A percentile compares a stretch with the other conserved stretches of the same genome.
Conservation (phyloP, 192 early-diverging fungal species). For the Endogone sp. region DNA sequence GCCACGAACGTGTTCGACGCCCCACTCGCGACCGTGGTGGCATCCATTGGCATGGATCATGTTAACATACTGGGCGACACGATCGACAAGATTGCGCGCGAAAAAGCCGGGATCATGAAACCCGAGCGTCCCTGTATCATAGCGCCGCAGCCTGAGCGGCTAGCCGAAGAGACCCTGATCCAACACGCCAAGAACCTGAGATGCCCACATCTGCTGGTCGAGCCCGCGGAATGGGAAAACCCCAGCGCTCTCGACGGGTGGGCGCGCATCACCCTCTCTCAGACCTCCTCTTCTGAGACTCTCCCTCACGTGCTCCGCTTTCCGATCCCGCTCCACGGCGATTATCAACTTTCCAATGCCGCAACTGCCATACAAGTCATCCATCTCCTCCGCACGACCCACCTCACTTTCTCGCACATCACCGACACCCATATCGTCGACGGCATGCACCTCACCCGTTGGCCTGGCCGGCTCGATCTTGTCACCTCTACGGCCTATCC, state of each 20-base stretch:
- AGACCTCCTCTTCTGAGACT: no score
- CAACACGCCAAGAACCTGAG: constrained; percentile 20
- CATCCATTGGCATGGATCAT: constrained; percentile 74
- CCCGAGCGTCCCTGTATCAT: constrained; percentile 34
- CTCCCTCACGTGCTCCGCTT: constrained; percentile 23
- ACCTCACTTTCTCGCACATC: neutral
- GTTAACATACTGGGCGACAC: constrained; percentile 64
- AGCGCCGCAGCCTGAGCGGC: constrained; percentile 49
- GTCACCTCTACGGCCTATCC: constrained; percentile 20
- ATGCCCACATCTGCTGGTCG: constrained; percentile 2
- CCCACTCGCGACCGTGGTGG: constrained; percentile 48
- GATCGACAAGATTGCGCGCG: constrained; percentile 62
- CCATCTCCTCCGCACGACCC: constrained; percentile 33
- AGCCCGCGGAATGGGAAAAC: neutral
- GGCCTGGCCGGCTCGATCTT: constrained; percentile 87
- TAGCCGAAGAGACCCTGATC: constrained; percentile 30
- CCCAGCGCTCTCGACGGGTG: neutral
- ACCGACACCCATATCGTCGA: constrained; percentile 42
- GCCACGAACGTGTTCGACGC: constrained; percentile 76
- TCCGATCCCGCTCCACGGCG: constrained; percentile 62
- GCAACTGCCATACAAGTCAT: constrained; percentile 68
- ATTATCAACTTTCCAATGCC: constrained; percentile 78
- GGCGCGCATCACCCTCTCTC: no score
- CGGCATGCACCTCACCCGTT: constrained; percentile 65
- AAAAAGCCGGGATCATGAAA: constrained; percentile 82